These are phyloP conservation scores for Nemania bipapillata DNA, from an alignment of 2,329 filamentous ascomycete species.

Conservation along the genomic window DNA sequence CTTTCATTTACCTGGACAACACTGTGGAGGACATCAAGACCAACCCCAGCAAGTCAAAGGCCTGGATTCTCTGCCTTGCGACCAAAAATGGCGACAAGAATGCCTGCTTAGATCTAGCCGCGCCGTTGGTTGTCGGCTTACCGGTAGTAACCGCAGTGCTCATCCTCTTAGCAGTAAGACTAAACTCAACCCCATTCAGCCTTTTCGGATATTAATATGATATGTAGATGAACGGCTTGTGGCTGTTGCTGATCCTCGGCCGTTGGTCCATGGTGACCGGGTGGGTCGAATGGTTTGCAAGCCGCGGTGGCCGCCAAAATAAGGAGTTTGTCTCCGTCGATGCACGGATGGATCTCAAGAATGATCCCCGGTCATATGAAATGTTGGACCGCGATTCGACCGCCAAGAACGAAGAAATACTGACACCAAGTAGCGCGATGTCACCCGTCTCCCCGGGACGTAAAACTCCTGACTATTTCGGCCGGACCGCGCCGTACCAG, in stretches of 20 bases:
- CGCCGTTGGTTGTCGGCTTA: conserved; percentile 75
- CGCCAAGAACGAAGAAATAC: conserved; percentile 59
- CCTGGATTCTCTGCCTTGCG: conserved; percentile 80
- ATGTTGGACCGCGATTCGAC: conserved; percentile 73
- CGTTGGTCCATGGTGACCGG: conserved; percentile 85
- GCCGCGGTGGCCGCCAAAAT: conserved; percentile 62
- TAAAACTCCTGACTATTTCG: conserved; percentile 63
- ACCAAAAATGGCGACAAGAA: conserved; percentile 68
- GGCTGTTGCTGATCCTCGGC: conserved; percentile 82
- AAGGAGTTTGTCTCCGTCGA: conserved; percentile 92
- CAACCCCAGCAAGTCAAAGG: conserved; percentile 62
- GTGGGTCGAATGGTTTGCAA: conserved; percentile 75
- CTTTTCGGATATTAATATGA: conserved; percentile 26
- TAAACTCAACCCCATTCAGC: neutral
- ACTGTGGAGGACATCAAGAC: conserved; percentile 70
- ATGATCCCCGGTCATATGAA: conserved; percentile 78
- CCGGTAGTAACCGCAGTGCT: conserved; percentile 83
- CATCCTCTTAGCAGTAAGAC: conserved; percentile 79
- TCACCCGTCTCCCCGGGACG: conserved; percentile 53
- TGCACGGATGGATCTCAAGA: conserved; percentile 70
- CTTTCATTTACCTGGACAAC: conserved; percentile 89
- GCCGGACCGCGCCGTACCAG: conserved; percentile 65
- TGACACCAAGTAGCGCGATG: conserved; percentile 60
- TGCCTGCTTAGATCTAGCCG: conserved; percentile 71
- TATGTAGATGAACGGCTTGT: conserved; percentile 79